Conservation (phyloP, 257 asterid species). For the Ophiorrhiza pumila region DNA sequence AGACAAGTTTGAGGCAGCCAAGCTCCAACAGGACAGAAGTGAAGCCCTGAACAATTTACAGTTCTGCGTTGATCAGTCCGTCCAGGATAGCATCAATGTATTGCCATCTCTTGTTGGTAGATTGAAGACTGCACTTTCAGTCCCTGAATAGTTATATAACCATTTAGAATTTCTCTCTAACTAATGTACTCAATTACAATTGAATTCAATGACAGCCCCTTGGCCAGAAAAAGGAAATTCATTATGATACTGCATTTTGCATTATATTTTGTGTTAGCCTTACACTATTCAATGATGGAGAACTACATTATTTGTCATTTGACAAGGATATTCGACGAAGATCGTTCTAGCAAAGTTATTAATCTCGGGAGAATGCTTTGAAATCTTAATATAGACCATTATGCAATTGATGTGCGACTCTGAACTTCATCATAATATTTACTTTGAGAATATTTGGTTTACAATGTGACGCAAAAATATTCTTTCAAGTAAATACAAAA, state of each 20-base stretch:
- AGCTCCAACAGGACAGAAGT: slow-evolving; percentile 45
- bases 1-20: slow-evolving; percentile 74
- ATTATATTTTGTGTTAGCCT: neutral
- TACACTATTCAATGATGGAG: too few relatives aligned
- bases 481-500: too few relatives aligned
- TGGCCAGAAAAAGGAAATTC: neutral
- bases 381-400: too few relatives aligned
- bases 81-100: slow-evolving; percentile 51
- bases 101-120: slow-evolving; percentile 74
- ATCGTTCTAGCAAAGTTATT: too few relatives aligned
- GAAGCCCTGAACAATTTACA: slow-evolving; percentile 47
- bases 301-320: too few relatives aligned
- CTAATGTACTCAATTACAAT: neutral
- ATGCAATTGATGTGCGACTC: too few relatives aligned
- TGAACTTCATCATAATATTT: too few relatives aligned
- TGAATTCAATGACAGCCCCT: neutral
- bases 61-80: slow-evolving; percentile 69
- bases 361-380: too few relatives aligned
- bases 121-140: slow-evolving; percentile 45
- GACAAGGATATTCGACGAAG: too few relatives aligned
- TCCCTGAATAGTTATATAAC: slow-evolving; percentile 29
- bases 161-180: neutral
- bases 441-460: too few relatives aligned
- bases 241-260: neutral
- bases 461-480: too few relatives aligned